Evolutionary conservation across 78 protist genomes (phyloP), one percentile per base, ranked within the genome.

Genomic region (Dictyostelium capitatum): DNA sequence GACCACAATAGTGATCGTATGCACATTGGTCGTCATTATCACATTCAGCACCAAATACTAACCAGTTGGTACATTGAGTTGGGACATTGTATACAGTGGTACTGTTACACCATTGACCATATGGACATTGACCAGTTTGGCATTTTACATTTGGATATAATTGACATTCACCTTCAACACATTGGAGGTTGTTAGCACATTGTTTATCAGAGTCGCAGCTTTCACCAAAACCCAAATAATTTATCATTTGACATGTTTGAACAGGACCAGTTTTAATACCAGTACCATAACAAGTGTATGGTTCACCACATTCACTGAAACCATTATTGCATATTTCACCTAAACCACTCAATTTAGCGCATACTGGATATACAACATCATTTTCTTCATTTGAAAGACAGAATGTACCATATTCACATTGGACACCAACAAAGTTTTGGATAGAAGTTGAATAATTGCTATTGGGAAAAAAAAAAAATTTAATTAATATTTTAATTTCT

Each of bases 141-240:
- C 75, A 67, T 6, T 14, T 4, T 1, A 15, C 11, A 5, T 32
- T 32, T 67, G 75, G 75, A 14, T 17, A 10, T 6, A 67, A 32
- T 12, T 14, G 2, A 32, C 75, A 67, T 6, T 12, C 20, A 9
- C 43, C 75, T 4, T 67, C 23, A 17, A 12, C 6, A 67, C 75
- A 67, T 32, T 12, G 0, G 10, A 32, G 17, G 30, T 20, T 23
- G 15, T 0, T 17, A 32, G 47, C 75, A 67, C 75, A 67, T 67
- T 67, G 75, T 4, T 30, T 14, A 1, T 28, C 25, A 4, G 48
- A 9, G 7, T 67, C 37, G 30, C 75, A 67, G 14, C n/a, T 14
- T 67, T 67, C 75, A 32, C 75, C 75, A 67, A 30, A 67, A 67
- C 75, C 75, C 30, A 67, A 67, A 67, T 67, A 67, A 15, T 19